Percentiles rank a stretch among this genome's conserved stretches.
Conservation (phyloP, 2,329 filamentous ascomycete genomes). For the Microdochium trichocladiopsis region DNA sequence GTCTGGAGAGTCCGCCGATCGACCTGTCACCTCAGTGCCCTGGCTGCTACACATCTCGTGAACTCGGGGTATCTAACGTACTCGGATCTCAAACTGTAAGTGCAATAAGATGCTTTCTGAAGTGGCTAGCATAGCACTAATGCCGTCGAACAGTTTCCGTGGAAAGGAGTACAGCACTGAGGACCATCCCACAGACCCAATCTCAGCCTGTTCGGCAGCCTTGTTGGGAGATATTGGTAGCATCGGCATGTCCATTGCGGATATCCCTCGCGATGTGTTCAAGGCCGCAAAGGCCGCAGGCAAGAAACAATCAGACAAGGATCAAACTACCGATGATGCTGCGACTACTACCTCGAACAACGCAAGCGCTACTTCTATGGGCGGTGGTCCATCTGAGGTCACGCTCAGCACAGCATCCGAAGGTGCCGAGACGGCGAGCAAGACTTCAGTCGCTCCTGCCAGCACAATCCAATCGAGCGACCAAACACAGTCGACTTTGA, state of each 20-base stretch:
- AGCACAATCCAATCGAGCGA: not conserved
- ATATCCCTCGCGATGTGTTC: constrained; percentile 56
- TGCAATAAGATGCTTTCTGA: constrained; percentile 1
- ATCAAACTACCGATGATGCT: constrained; percentile 7
- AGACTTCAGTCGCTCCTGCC: not conserved
- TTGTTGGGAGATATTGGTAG: constrained; percentile 76
- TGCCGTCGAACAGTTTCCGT: constrained; percentile 30
- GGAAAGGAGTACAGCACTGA: constrained; percentile 67
- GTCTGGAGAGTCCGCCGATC: constrained; percentile 69
- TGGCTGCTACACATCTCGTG: constrained; percentile 65
- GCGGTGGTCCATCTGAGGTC: not conserved
- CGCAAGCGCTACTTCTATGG: not conserved
- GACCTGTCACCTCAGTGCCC: constrained; percentile 58
- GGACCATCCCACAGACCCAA: constrained; percentile 70
- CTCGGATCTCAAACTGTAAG: constrained; percentile 66
- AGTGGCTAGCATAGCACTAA: not conserved
- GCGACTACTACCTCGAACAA: not conserved
- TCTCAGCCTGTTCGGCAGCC: constrained; percentile 69
- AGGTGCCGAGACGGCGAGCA: not conserved
- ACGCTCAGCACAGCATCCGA: not conserved
- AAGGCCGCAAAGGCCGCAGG: constrained; percentile 19
- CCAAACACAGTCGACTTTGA: not conserved
- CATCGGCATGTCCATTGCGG: constrained; percentile 76
- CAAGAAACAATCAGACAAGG: constrained; percentile 10
- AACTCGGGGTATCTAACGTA: constrained; percentile 59